These are phyloP conservation scores for Diospyros lotus DNA, from an alignment of 148 eudicot species.

Conservation along the genomic window DNA sequence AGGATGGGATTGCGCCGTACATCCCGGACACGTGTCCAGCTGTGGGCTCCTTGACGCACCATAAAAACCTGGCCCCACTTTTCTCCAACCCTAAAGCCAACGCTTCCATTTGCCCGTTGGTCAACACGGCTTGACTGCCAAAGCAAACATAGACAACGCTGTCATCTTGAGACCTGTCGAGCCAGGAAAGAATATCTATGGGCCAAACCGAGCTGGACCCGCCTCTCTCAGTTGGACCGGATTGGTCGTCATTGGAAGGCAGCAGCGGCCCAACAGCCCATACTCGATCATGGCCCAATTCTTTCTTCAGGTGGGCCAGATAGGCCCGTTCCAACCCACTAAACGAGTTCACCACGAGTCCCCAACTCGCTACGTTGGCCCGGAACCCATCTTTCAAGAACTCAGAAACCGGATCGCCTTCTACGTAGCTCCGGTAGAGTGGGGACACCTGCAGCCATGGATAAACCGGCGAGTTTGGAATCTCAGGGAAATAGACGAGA, in stretches of 20 bases:
- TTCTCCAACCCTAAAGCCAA: constrained; percentile 37
- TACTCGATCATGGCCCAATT: constrained; percentile 22
- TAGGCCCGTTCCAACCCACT: constrained; percentile 25
- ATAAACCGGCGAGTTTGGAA: constrained; percentile 28
- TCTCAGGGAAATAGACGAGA: constrained; percentile 4
- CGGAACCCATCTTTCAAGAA: constrained; percentile 10
- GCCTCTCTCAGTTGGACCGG: too few species aligned
- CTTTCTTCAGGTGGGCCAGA: constrained; percentile 14
- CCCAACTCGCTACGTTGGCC: constrained; percentile 21
- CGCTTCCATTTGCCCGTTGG: constrained; percentile 31
- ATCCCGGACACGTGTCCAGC: constrained; percentile 16
- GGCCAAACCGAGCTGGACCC: too few species aligned
- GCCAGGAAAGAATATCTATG: constrained; percentile 27
- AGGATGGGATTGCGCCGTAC: constrained; percentile 28
- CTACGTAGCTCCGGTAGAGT: constrained; percentile 24
- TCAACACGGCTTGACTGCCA: constrained; percentile 42
- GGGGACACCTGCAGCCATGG: constrained; percentile 44
- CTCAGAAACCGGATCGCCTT: constrained; percentile 29
- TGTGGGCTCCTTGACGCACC: constrained; percentile 27
- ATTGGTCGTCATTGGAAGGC: background rate
- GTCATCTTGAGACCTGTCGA: constrained; percentile 23
- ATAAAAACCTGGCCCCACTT: constrained; percentile 34
- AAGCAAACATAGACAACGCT: constrained; percentile 48
- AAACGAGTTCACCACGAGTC: constrained; percentile 35
- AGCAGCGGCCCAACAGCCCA: constrained; percentile 6